Percentiles rank a stretch among this genome's conserved stretches.
phyloP scores from a whole-genome alignment of 2,329 filamentous ascomycete genomes.

The Aotearoamyces nothofagi region DNA sequence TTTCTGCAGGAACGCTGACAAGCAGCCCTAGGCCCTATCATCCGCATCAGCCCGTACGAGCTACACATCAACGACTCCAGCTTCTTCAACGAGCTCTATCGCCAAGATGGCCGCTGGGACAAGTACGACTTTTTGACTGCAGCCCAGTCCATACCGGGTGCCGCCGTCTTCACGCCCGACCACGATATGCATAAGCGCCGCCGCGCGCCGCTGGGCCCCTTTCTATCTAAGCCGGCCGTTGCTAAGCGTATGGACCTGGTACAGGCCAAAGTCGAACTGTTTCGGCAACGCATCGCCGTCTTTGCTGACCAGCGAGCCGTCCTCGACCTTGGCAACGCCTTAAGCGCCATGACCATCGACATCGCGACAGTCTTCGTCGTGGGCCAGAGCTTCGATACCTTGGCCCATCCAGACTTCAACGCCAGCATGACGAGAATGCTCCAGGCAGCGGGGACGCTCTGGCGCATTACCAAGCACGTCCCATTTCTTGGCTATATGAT shows the following conservation, averaged over 20 bases:
- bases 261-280: slow-evolving; percentile 2
- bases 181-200: slow-evolving; percentile 9
- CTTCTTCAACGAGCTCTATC: slow-evolving; percentile 14
- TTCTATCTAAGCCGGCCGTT: slow-evolving; percentile 9
- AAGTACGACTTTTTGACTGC: slow-evolving; percentile 5
- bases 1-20: not conserved
- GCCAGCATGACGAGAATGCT: slow-evolving; percentile 4
- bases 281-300: slow-evolving; percentile 5
- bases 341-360: slow-evolving; percentile 6
- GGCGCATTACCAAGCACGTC: slow-evolving; percentile 5
- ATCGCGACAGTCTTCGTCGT: slow-evolving; percentile 8
- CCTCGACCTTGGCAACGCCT: slow-evolving; percentile 9
- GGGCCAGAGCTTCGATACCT: slow-evolving; percentile 5
- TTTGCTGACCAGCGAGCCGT: slow-evolving; percentile 4
- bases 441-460: slow-evolving; percentile 7
- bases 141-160: slow-evolving; percentile 3
- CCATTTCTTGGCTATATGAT: slow-evolving; percentile 3
- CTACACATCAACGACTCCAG: slow-evolving; percentile 16
- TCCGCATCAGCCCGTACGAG: slow-evolving; percentile 16
- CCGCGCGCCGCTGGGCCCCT: slow-evolving; percentile 8
- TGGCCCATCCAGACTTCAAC: slow-evolving; percentile 6
- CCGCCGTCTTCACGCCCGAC: slow-evolving; percentile 5
- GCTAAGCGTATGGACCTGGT: slow-evolving; percentile 6
- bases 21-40: slow-evolving; percentile 11
- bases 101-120: slow-evolving; percentile 5